A percentile compares a stretch with the other conserved stretches of the same genome.
These are phyloP conservation scores for Nitzschia palea DNA, from an alignment of 108 stramenopile species.

Conservation along the genomic window DNA sequence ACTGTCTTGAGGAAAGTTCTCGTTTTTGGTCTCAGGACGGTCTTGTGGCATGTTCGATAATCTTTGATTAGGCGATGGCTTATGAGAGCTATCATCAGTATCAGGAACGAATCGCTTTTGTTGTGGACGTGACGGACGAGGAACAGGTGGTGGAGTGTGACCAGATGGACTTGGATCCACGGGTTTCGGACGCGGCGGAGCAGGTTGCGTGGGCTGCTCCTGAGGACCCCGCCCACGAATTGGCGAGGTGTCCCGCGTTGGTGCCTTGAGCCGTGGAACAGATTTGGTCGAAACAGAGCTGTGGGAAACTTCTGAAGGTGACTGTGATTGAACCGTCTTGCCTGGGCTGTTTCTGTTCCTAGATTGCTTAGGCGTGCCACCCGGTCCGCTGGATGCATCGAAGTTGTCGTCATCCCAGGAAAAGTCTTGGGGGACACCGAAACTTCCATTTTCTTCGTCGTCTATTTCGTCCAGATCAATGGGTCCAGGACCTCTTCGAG, in stretches of 20 bases:
- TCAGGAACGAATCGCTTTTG: too few relatives aligned
- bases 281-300: slow-evolving; percentile 21
- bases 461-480: slow-evolving; percentile 47
- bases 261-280: slow-evolving; percentile 34
- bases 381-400: neutral
- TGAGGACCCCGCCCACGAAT: slow-evolving; percentile 21
- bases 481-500: slow-evolving; percentile 34
- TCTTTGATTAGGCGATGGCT: too few relatives aligned
- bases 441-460: slow-evolving; percentile 31
- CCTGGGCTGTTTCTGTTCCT: neutral
- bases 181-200: too few relatives aligned
- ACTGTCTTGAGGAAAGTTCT: too few relatives aligned
- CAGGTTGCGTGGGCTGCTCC: too few relatives aligned
- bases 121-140: neutral
- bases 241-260: slow-evolving; percentile 50
- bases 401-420: slow-evolving; percentile 35
- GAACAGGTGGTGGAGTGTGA: neutral
- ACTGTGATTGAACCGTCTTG: neutral
- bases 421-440: slow-evolving; percentile 24
- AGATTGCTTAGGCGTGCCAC: neutral
- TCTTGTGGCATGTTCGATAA: too few relatives aligned
- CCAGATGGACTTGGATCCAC: too few relatives aligned
- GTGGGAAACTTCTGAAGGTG: slow-evolving; percentile 21
- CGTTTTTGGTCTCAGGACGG: too few relatives aligned
- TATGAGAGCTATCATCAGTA: neutral